A percentile compares a stretch with the other conserved stretches of the same genome.
These are phyloP conservation scores for Lachancea lanzarotensis DNA, from an alignment of 805 yeast species.

Conservation along the genomic window DNA sequence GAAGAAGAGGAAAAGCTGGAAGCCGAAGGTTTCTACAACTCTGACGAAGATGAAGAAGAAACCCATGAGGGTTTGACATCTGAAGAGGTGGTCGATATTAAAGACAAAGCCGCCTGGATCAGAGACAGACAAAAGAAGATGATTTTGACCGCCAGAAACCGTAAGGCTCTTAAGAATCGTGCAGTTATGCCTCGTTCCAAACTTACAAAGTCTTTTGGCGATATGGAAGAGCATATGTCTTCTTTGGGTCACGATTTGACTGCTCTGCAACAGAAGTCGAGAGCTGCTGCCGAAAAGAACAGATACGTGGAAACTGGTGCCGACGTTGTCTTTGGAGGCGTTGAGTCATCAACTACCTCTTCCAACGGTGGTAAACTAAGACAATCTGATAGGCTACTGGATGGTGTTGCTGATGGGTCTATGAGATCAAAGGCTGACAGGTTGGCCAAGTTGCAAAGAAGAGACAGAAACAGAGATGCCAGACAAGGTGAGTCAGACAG, in stretches of 20 bases:
- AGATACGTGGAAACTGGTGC: constrained; percentile 56
- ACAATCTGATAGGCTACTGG: constrained; percentile 77
- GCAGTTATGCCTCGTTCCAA: constrained; percentile 90
- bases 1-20: constrained; percentile 95
- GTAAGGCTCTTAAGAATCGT: constrained; percentile 80
- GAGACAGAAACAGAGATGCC: constrained; percentile 87
- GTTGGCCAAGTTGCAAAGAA: constrained; percentile 81
- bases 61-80: constrained; percentile 68
- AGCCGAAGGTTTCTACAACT: constrained; percentile 90
- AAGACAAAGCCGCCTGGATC: constrained; percentile 90
- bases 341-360: constrained; percentile 30
- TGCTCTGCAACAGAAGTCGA: constrained; percentile 50
- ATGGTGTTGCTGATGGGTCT: constrained; percentile 79
- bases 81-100: constrained; percentile 61
- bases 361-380: constrained; percentile 37
- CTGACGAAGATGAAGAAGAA: constrained; percentile 55
- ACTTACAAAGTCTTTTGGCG: constrained; percentile 61
- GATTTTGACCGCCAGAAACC: constrained; percentile 80
- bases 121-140: constrained; percentile 91
- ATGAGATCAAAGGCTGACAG: constrained; percentile 79
- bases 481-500: constrained; percentile 96
- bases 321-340: constrained; percentile 63
- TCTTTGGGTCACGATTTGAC: constrained; percentile 82
- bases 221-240: constrained; percentile 86
- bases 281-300: constrained; percentile 33